Evolutionary conservation across 495 filamentous ascomycete species (phyloP), one percentile per base, ranked within the genome.

Genomic region (Staphylotrichum longicolle): DNA sequence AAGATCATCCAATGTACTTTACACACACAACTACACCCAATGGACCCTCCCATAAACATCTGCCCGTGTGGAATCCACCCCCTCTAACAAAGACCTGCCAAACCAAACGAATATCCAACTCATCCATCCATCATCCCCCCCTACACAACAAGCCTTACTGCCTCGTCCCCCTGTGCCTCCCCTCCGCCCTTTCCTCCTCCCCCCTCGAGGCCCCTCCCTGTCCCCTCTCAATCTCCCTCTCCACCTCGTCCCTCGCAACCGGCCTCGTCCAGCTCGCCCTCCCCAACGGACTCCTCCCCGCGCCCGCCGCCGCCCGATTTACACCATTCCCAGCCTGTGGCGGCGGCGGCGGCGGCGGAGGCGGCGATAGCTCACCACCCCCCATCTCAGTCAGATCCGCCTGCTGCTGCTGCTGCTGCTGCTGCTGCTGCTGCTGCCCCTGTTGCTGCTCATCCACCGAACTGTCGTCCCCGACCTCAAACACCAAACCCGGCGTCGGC

Each of bases 401-500:
- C 45, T 34, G 48, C 5, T 51, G 48, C 10, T 51, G 45, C 7
- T 32, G 5, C 46, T 32, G 14, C 7, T 27, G 45, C 7, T 32
- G 5, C 46, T 32, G 14, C 7, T 27, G 20, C 20, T 27, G 20
- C 20, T 27, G 20, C 20, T 27, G 20, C 20, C 20, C 20, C 20
- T 27, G 20, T 27, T 27, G 20, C 42, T 45, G 7, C 10, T 11
- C 42, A 12, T 45, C 42, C 10, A 12, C 42, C 9, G 10, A 12
- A 45, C 42, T 15, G 5, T 45, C 42, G 5, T 39, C 41, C 42
- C 30, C 41, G 7, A 9, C 41, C 54, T 46, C 83, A 51, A 81
- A 82, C 2, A 83, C 78, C 33, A 80, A 77, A 2, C 78, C 82
- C 5, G 72, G 72, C 5, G 78, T 75, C 14, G 81, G 76, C 49